Conservation (phyloP, 306 rosid species). For the Cucumis melo region DNA sequence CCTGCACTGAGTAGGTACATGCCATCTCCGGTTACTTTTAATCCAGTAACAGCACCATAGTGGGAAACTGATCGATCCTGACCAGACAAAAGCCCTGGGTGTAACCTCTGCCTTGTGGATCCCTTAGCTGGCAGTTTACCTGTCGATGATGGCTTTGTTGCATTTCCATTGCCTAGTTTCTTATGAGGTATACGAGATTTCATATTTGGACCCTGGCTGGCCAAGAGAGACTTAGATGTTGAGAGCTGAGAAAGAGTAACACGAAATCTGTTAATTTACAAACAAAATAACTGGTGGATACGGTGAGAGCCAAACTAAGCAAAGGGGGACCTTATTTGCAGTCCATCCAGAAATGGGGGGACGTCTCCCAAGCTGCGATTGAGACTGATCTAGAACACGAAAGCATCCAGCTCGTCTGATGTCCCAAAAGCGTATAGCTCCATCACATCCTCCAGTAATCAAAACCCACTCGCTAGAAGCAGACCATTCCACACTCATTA, state of each 20-base stretch:
- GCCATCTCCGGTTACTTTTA: conserved; percentile 77
- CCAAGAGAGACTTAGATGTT: conserved; percentile 19
- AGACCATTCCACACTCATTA: conserved; percentile 88
- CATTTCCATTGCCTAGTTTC: conserved; percentile 47
- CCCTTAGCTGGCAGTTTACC: conserved; percentile 53
- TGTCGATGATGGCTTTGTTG: conserved; percentile 32
- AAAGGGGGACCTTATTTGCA: conserved; percentile 32
- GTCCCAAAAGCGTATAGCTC: conserved; percentile 97
- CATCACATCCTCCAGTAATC: conserved; percentile 92
- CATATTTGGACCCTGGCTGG: conserved; percentile 19
- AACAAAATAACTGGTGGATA: neutral
- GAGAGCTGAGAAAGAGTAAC: conserved; percentile 34
- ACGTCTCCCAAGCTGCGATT: conserved; percentile 83
- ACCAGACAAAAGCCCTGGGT: conserved; percentile 85
- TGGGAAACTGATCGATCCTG: conserved; percentile 96
- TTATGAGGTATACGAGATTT: conserved; percentile 43
- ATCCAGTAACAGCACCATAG: conserved; percentile 90
- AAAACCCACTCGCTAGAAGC: conserved; percentile 83
- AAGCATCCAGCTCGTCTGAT: conserved; percentile 88
- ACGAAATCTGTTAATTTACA: neutral
- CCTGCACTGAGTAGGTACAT: conserved; percentile 95
- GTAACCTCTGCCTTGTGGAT: conserved; percentile 59
- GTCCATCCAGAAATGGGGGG: conserved; percentile 46
- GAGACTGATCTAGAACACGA: conserved; percentile 73
- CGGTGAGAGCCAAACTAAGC: neutral